Evolutionary conservation across 768 basidiomycete species (phyloP).

Genomic region (Suillus hirtellus): DNA sequence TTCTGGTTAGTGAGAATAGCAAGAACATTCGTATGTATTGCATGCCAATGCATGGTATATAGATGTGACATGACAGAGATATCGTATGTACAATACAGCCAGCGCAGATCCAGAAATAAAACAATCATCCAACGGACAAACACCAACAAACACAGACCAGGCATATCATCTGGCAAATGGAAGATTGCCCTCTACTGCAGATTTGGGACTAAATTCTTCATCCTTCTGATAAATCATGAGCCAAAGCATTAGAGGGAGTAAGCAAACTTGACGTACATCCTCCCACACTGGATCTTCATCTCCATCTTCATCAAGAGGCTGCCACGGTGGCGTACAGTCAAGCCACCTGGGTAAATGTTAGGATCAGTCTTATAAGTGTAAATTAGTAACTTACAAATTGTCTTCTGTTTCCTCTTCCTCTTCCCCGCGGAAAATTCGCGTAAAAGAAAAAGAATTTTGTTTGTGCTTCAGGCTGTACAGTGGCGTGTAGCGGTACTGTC

Average conservation of each 20-base stretch:
- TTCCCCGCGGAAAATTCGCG: slow-evolving; percentile 18
- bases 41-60: background rate
- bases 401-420: slow-evolving; percentile 12
- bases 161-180: background rate
- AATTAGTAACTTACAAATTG: slow-evolving; percentile 18
- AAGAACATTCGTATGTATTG: background rate
- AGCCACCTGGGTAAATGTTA: slow-evolving; percentile 23
- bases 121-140: background rate
- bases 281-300: slow-evolving; percentile 17
- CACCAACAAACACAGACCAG: background rate
- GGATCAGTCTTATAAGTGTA: background rate
- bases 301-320: slow-evolving; percentile 28
- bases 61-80: background rate
- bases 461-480: slow-evolving; percentile 27
- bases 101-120: background rate
- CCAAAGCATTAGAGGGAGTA: background rate
- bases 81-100: background rate
- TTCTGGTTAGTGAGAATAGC: background rate
- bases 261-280: background rate
- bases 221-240: background rate
- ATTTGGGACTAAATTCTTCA: background rate
- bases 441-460: rapidly evolving
- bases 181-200: background rate
- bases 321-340: slow-evolving; percentile 22
- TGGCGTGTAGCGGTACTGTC: slow-evolving; percentile 27